Conservation (phyloP, 2,329 filamentous ascomycete genomes). For the Thermomyces lanuginosus region DNA sequence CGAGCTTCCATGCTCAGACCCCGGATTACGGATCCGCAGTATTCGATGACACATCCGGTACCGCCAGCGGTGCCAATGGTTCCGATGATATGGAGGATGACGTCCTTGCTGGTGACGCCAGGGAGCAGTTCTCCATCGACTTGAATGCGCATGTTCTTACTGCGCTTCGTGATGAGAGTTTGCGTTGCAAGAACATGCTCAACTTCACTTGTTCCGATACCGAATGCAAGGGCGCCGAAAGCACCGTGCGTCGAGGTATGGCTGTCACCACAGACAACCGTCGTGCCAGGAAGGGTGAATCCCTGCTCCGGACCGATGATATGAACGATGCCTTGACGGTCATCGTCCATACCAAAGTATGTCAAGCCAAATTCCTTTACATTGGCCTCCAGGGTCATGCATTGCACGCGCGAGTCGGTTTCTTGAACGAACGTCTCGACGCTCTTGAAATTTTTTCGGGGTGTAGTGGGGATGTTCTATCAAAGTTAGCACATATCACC, state of each 20-base stretch:
- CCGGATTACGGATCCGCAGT: conserved; percentile 86
- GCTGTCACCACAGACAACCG: conserved; percentile 92
- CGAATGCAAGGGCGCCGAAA: conserved; percentile 85
- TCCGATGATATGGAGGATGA: conserved; percentile 84
- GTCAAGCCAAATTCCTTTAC: conserved; percentile 92
- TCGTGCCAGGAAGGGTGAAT: conserved; percentile 93
- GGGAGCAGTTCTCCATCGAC: conserved; percentile 79
- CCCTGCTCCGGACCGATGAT: conserved; percentile 97
- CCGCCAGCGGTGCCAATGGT: conserved; percentile 89
- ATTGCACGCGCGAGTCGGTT: conserved; percentile 83
- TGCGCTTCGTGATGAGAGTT: conserved; percentile 82
- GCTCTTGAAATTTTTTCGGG: conserved; percentile 83
- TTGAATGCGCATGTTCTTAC: conserved; percentile 97
- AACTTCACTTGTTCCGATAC: conserved; percentile 95
- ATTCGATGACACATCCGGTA: conserved; percentile 89
- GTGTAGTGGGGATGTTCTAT: conserved; percentile 83
- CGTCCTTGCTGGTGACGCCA: conserved; percentile 90
- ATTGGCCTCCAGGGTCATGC: conserved; percentile 89
- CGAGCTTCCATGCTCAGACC: conserved; percentile 84
- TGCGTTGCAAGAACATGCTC: conserved; percentile 97
- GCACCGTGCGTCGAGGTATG: conserved; percentile 97
- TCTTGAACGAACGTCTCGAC: conserved; percentile 89
- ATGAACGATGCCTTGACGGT: conserved; percentile 95
- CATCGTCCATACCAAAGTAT: conserved; percentile 92
- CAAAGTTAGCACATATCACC: conserved; percentile 3